Percentiles rank a stretch among this genome's conserved stretches.
Conservation (phyloP, 495 filamentous ascomycete species). For the Aspergillus kassunensis region DNA sequence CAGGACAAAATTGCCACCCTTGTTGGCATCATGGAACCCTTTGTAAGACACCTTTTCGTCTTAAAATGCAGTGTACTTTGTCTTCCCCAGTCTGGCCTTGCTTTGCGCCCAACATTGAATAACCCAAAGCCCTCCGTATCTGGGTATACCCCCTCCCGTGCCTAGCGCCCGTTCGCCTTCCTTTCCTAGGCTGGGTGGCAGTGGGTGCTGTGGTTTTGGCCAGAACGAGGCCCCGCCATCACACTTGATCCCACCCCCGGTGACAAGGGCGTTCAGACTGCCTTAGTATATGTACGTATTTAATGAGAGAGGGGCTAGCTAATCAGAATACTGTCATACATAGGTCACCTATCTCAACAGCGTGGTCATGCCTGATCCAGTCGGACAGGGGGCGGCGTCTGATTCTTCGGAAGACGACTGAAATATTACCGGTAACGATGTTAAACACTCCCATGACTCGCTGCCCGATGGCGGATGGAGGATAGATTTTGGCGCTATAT, state of each 20-base stretch:
- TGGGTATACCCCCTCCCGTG: slow-evolving; percentile 2
- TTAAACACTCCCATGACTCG: neutral
- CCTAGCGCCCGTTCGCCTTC: slow-evolving; percentile 14
- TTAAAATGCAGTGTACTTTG: slow-evolving; percentile 19
- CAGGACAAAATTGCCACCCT: slow-evolving; percentile 52
- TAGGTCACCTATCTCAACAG: slow-evolving; percentile 61
- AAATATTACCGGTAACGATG: neutral
- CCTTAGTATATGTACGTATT: slow-evolving; percentile 2
- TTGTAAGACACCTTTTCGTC: slow-evolving; percentile 48
- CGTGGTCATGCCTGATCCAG: slow-evolving; percentile 60
- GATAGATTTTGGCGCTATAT: slow-evolving; percentile 1
- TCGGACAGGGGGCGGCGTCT: slow-evolving; percentile 10
- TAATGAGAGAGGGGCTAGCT: slow-evolving; percentile 22
- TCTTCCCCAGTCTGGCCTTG: slow-evolving; percentile 25
- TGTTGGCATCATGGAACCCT: slow-evolving; percentile 57
- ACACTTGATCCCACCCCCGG: slow-evolving; percentile 4
- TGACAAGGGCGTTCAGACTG: slow-evolving; percentile 4
- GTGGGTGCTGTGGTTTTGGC: slow-evolving; percentile 21
- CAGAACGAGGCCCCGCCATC: slow-evolving; percentile 18
- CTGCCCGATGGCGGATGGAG: slow-evolving; percentile 1
- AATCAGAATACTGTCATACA: slow-evolving; percentile 17
- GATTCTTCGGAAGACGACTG: slow-evolving; percentile 12
- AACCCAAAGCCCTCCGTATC: no score
- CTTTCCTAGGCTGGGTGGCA: slow-evolving; percentile 16
- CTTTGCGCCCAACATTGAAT: slow-evolving; percentile 32